A percentile compares a stretch with the other conserved stretches of the same genome.
Conservation (phyloP, 2,329 filamentous ascomycete species). For the Phialophora verrucosa region DNA sequence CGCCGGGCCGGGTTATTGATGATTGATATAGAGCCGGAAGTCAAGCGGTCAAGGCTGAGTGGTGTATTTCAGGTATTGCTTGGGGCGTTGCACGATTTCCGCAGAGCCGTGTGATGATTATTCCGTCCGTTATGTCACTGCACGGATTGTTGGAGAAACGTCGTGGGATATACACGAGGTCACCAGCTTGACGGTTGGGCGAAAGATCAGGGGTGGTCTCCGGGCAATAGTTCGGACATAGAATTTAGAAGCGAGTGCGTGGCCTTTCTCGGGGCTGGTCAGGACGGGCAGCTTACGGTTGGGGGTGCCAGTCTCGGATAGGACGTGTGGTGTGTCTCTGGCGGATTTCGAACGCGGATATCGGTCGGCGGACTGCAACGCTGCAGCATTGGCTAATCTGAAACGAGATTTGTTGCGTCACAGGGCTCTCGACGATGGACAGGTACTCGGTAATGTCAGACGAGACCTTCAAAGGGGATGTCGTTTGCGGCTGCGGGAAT, state of each 20-base stretch:
- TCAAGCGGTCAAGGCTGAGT: not conserved
- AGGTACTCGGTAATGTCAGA: not conserved
- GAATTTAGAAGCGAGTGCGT: constrained; percentile 14
- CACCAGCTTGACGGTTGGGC: not conserved
- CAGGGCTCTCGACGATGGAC: not conserved
- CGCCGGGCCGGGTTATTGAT: constrained; percentile 5
- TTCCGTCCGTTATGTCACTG: constrained; percentile 16
- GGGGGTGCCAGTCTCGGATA: not conserved
- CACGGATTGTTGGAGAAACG: not conserved
- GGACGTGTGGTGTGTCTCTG: constrained; percentile 8
- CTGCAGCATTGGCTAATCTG: constrained; percentile 14
- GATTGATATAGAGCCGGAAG: constrained; percentile 23
- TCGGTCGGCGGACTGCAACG: constrained; percentile 16
- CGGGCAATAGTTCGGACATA: constrained; percentile 29
- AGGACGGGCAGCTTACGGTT: constrained; percentile 14
- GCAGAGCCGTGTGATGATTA: constrained; percentile 17
- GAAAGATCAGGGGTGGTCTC: constrained; percentile 6
- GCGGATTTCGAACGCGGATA: constrained; percentile 18
- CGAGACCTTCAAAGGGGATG: not conserved
- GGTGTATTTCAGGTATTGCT: not conserved
- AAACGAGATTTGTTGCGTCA: constrained; percentile 20
- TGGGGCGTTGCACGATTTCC: constrained; percentile 5
- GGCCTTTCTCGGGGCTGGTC: constrained; percentile 15
- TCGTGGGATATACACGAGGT: constrained; percentile 17
- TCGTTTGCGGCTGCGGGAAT: not conserved